These are phyloP conservation scores for Passiflora organensis DNA, from an alignment of 345 rosid genomes.

Conservation along the genomic window DNA sequence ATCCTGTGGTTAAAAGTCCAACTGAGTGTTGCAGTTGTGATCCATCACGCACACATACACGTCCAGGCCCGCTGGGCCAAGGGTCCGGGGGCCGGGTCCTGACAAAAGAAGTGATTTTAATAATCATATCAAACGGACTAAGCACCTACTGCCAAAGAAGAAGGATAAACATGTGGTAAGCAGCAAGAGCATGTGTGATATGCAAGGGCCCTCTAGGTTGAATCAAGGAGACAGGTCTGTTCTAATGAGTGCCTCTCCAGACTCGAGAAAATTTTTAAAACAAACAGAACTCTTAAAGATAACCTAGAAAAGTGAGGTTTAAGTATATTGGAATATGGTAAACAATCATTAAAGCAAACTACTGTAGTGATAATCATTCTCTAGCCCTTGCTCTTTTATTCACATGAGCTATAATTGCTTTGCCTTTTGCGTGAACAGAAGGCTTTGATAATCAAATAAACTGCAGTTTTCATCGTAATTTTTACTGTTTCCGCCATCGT, in stretches of 20 bases:
- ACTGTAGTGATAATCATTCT: conserved; percentile 33
- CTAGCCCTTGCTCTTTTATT: conserved; percentile 43
- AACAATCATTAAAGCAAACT: conserved; percentile 11
- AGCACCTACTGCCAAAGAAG: conserved; percentile 59
- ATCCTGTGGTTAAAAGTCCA: too few relatives aligned
- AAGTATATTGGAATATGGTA: conserved; percentile 26
- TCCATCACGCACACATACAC: too few relatives aligned
- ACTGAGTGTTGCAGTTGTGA: too few relatives aligned
- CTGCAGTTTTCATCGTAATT: conserved; percentile 12
- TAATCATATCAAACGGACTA: not conserved
- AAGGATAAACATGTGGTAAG: conserved; percentile 75
- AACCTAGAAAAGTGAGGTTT: conserved; percentile 28
- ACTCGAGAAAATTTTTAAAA: too few relatives aligned
- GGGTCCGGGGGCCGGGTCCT: too few relatives aligned
- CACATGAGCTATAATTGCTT: conserved; percentile 53
- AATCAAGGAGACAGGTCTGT: conserved; percentile 67
- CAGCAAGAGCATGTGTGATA: conserved; percentile 38
- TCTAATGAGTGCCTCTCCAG: too few relatives aligned
- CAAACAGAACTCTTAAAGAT: conserved; percentile 14
- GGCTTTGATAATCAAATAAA: conserved; percentile 14
- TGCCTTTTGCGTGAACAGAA: conserved; percentile 27
- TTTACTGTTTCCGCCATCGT: conserved; percentile 18
- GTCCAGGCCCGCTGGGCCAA: too few relatives aligned
- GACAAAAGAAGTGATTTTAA: too few relatives aligned
- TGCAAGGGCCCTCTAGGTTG: conserved; percentile 91